Conservation (phyloP, 2,329 filamentous ascomycete species). For the Fusarium sp. region DNA sequence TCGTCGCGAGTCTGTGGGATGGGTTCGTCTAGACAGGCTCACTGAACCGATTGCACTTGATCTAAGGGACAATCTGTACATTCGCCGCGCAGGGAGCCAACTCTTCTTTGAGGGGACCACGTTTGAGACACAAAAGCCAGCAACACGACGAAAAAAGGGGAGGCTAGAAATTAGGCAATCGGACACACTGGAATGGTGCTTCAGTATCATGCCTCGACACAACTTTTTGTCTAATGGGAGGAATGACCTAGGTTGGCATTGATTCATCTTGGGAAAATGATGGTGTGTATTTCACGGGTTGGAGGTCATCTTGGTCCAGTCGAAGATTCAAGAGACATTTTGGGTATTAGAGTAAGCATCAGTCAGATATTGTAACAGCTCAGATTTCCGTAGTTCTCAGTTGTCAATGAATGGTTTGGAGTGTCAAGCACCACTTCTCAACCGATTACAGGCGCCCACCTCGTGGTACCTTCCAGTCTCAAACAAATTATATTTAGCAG, state of each 20-base stretch:
- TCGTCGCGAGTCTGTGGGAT: not conserved
- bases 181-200: not conserved
- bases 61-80: not conserved
- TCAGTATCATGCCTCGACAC: not conserved
- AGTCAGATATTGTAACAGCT: too few species aligned
- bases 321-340: not conserved
- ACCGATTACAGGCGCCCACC: too few species aligned
- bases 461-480: too few species aligned
- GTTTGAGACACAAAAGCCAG: not conserved
- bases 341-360: not conserved
- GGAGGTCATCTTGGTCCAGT: not conserved
- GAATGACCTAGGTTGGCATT: not conserved
- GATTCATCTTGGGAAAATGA: not conserved
- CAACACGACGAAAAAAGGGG: not conserved
- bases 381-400: too few species aligned
- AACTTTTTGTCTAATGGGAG: not conserved
- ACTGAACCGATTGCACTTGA: not conserved
- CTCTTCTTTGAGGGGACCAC: not conserved
- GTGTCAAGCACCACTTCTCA: too few species aligned
- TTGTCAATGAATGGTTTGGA: too few species aligned
- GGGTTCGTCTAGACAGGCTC: not conserved
- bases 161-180: not conserved
- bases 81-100: too few species aligned
- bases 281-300: not conserved
- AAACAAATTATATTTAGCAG: too few species aligned